These are phyloP conservation scores for Ceratonia siliqua DNA, from an alignment of 306 rosid species.

Conservation along the genomic window DNA sequence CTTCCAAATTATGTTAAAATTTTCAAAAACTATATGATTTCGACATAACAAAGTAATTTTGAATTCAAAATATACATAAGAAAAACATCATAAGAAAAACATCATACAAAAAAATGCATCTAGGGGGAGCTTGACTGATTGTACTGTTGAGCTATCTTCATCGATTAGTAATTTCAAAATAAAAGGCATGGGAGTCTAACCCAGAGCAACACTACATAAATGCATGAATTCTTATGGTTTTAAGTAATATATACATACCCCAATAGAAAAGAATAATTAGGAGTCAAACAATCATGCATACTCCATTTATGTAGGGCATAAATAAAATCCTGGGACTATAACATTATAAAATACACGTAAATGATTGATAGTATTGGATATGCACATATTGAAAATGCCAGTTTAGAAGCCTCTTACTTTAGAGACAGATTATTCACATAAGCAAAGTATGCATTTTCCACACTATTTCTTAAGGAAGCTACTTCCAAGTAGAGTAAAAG, in stretches of 20 bases:
- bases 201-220: neutral
- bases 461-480: neutral
- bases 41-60: neutral
- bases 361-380: neutral
- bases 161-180: too few species aligned
- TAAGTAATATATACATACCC: too few species aligned
- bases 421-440: neutral
- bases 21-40: neutral
- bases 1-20: neutral
- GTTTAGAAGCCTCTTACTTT: neutral
- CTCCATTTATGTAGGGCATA: neutral
- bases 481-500: neutral
- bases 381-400: neutral
- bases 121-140: too few species aligned
- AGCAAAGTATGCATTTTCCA: neutral
- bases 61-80: neutral
- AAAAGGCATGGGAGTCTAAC: too few species aligned
- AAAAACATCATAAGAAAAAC: neutral
- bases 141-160: too few species aligned
- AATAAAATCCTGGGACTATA: neutral
- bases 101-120: too few species aligned
- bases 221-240: neutral
- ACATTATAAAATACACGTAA: neutral
- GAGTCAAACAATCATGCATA: neutral
- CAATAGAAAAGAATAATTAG: neutral